Conservation (phyloP, 768 basidiomycete species). For the Suillus subaureus region DNA sequence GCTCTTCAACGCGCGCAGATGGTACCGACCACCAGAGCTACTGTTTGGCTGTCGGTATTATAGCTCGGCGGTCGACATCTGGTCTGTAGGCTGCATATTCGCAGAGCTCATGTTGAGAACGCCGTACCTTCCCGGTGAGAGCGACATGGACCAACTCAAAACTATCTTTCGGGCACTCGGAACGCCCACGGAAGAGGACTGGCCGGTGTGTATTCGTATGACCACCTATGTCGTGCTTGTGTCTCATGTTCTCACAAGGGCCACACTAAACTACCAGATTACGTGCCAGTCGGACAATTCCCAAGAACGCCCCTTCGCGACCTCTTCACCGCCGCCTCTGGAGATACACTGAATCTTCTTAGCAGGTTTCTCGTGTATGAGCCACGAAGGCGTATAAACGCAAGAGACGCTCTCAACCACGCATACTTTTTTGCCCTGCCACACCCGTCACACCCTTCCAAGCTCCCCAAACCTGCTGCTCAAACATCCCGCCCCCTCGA, state of each 20-base stretch:
- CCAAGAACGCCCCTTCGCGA: slow-evolving; percentile 81
- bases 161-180: slow-evolving; percentile 93
- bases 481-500: slow-evolving; percentile 62
- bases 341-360: slow-evolving; percentile 83
- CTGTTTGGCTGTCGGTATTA: slow-evolving; percentile 91
- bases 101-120: slow-evolving; percentile 96
- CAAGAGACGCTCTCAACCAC: slow-evolving; percentile 81
- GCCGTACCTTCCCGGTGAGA: slow-evolving; percentile 94
- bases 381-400: slow-evolving; percentile 78
- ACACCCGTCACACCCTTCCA: slow-evolving; percentile 84
- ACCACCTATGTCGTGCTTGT: neutral
- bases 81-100: slow-evolving; percentile 98
- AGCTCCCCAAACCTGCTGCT: slow-evolving; percentile 74
- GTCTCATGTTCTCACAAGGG: slow-evolving; percentile 51
- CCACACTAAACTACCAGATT: slow-evolving; percentile 89
- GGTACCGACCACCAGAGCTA: slow-evolving; percentile 98
- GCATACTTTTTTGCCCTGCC: slow-evolving; percentile 87
- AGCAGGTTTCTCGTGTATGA: slow-evolving; percentile 82
- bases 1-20: slow-evolving; percentile 50
- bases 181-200: slow-evolving; percentile 95
- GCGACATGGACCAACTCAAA: slow-evolving; percentile 96
- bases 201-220: slow-evolving; percentile 69
- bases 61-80: slow-evolving; percentile 89
- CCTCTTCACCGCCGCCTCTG: slow-evolving; percentile 88
- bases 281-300: slow-evolving; percentile 83